These are phyloP conservation scores for Leccinum variicolor DNA, from an alignment of 768 basidiomycete species.

Conservation along the genomic window DNA sequence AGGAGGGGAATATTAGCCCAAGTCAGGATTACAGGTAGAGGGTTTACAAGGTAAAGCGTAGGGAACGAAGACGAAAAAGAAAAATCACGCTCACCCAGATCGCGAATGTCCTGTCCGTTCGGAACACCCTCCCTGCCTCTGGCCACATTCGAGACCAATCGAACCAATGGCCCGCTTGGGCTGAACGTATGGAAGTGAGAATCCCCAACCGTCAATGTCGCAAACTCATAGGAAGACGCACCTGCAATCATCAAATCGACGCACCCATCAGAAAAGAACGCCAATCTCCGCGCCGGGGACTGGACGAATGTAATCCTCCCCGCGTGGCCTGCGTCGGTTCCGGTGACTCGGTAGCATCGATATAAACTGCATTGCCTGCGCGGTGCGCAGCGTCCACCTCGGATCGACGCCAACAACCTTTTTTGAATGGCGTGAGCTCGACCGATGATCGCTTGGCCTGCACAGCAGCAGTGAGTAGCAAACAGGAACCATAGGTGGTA, in stretches of 20 bases:
- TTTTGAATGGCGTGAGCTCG: conserved; percentile 52
- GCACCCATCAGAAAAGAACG: conserved; percentile 44
- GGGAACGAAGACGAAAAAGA: neutral
- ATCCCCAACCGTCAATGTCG: no score
- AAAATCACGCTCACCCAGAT: conserved; percentile 56
- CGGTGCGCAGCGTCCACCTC: conserved; percentile 53
- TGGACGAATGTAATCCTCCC: conserved; percentile 34
- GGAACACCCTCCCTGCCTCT: conserved; percentile 57
- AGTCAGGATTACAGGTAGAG: neutral
- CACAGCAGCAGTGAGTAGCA: no score
- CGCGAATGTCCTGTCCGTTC: conserved; percentile 60
- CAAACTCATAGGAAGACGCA: conserved; percentile 15
- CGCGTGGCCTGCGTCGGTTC: neutral
- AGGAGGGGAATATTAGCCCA: no score
- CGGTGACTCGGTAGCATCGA: neutral
- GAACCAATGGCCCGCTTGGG: conserved; percentile 85
- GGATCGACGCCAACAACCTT: conserved; percentile 72
- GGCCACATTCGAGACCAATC: conserved; percentile 70
- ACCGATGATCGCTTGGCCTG: conserved; percentile 78
- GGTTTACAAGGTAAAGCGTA: neutral
- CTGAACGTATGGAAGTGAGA: conserved; percentile 31
- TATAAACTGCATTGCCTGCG: conserved; percentile 9
- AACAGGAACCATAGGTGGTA: no score
- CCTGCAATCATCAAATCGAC: conserved; percentile 73
- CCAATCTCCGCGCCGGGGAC: conserved; percentile 54